Base-by-base conservation (phyloP, 2,329 filamentous ascomycete genomes). In the Arthroderma sp. region DNA sequence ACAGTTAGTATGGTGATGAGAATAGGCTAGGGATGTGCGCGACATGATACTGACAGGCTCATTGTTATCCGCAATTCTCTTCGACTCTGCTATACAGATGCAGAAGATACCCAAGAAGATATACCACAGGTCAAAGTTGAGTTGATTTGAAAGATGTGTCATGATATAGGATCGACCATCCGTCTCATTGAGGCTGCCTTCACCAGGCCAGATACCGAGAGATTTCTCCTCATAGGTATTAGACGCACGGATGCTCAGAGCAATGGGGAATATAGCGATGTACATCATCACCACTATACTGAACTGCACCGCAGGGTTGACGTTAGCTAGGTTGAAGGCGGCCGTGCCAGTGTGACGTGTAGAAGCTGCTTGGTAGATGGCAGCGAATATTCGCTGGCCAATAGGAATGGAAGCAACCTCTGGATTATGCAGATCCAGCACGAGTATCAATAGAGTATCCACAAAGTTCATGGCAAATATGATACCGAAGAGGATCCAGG, bases 191-290 rank as follows among this genome's bases (percentile, higher is more conserved):
- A 49, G 34, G 11, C 48, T 43, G 29, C 48, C 46, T 5, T 42
- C 30, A n/a, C 36, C 58, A 7, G 63, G 59, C 53, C 74, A 78
- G 11, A 77, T 63, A 0, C 78, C 79, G 0, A 83, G 64, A 0
- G 74, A 75, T 2, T 73, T 68, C 52, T 84, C 79, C 53, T 84
- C 80, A 54, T 84, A 84, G 4, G 79, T 74, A 55, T 84, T 84
- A 30, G 78, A 70, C 63, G 42, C 68, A 42, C 89, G 84, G 50
- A 95, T 82, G 5, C 83, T 89, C 54, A 96, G 94, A 57, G 89
- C 89, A 53, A 95, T 93, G 3, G 89, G 89, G 52, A 93, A 93
- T 46, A 94, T 82, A 41, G 87, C 91, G 51, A 96, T 94, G 63
- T 96, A 96, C 89, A 96, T 96, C 89, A 96, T 96, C 59, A 95